Base-by-base conservation (phyloP, 2,329 filamentous ascomycete species). In the Claviceps arundinis region DNA sequence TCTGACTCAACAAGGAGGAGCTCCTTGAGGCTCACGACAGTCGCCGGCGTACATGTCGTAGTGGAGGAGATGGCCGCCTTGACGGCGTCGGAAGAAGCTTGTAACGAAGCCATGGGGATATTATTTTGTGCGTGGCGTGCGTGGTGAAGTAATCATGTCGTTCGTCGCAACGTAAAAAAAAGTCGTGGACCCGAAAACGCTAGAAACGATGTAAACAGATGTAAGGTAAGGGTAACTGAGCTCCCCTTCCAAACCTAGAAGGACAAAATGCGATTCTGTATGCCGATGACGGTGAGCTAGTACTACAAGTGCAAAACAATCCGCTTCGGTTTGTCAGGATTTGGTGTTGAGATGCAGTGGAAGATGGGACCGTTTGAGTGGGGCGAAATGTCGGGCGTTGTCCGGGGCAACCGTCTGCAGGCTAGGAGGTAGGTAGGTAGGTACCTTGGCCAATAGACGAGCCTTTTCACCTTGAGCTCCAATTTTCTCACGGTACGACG, bases 41-140 rank as follows among this genome's bases (percentile, higher is more conserved):
- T 74, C 2, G 72, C 62, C 22, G 73, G 65, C 44, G 76, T 78
- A 65, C 78, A 82, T 58, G 72, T 79, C 47, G 73, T 66, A 13
- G 71, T 70, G 51, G 73, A 77, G 55, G 73, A 68, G 56, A 81
- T 66, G 43, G 77, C 76, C 55, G 69, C 67, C 61, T 79, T 81
- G 60, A 80, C 73, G 55, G 75, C 70, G 55, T 76, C 73, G 60
- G 62, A 63, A 58, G 72, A 71, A 57, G 62, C 62, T 57, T 70
- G 67, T 61, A 67, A 56, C 55, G 72, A 69, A 68, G 70, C 64
- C 73, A 76, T 75, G 54, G 58, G 57, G 54, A 57, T 56, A 56
- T 57, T 57, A 58, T 61, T 52, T 50, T 62, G 57, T 58, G 58
- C 52, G 52, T 56, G 51, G 55, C 30, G 30, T 34, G 30, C 30